Evolutionary conservation across 129 eudicot species (phyloP).

Genomic region (Flaveria trinervia): DNA sequence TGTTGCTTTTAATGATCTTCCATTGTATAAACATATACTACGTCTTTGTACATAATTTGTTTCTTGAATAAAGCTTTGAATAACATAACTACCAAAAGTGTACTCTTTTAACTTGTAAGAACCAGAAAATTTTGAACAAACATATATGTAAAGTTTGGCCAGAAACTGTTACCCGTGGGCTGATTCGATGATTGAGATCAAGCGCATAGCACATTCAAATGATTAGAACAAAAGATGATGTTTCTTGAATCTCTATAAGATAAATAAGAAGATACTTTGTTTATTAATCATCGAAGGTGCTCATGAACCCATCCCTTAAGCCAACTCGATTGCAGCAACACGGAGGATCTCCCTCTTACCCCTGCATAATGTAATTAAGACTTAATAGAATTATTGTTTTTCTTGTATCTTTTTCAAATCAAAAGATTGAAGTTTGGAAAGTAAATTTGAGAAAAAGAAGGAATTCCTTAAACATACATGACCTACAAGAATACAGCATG

Average conservation of each 20-base stretch:
- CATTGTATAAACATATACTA: constrained; percentile 20
- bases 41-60: constrained; percentile 23
- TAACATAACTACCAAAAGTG: constrained; percentile 6
- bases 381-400: not conserved
- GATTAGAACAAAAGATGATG: too few relatives aligned
- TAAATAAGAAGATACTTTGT: too few relatives aligned
- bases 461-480: not conserved
- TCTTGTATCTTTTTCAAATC: not conserved
- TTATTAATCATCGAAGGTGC: too few relatives aligned
- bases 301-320: too few relatives aligned
- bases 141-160: not conserved
- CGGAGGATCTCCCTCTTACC: too few relatives aligned
- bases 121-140: not conserved
- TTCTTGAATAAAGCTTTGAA: constrained; percentile 31
- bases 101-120: constrained; percentile 14
- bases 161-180: not conserved
- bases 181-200: too few relatives aligned
- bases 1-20: constrained; percentile 30
- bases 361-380: too few relatives aligned
- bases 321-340: too few relatives aligned
- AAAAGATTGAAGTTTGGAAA: not conserved
- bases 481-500: not conserved
- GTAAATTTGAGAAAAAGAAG: not conserved
- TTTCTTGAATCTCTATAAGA: too few relatives aligned
- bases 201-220: too few relatives aligned